These are phyloP conservation scores for Amorphotheca resinae DNA, from an alignment of 495 filamentous ascomycete genomes.

Conservation along the genomic window DNA sequence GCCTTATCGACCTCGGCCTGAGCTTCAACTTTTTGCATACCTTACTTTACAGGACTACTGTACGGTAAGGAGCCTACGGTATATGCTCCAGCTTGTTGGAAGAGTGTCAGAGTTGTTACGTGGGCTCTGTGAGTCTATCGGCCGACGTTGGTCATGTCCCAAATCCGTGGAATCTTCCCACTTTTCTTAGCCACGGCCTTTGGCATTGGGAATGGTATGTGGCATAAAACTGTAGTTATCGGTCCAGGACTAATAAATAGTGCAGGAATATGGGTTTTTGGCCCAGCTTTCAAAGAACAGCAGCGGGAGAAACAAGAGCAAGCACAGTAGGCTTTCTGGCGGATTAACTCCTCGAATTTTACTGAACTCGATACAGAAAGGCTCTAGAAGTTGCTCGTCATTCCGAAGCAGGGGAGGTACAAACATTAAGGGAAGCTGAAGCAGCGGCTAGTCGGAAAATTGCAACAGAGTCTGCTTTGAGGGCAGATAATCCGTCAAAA, in stretches of 20 bases:
- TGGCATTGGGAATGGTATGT: slow-evolving; percentile 19
- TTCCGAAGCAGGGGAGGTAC: background rate
- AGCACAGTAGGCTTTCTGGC: slow-evolving; percentile 1
- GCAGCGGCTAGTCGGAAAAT: slow-evolving; percentile 1
- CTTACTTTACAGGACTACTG: too few species aligned
- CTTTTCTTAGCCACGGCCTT: slow-evolving; percentile 15
- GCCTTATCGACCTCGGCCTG: too few species aligned
- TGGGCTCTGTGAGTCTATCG: too few species aligned
- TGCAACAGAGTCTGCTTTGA: slow-evolving; percentile 6
- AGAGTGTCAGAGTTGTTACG: too few species aligned
- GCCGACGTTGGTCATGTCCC: slow-evolving; percentile 22
- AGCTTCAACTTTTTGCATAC: too few species aligned
- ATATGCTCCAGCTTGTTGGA: too few species aligned
- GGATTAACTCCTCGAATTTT: background rate
- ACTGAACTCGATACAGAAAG: slow-evolving; percentile 5
- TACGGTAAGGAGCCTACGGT: too few species aligned
- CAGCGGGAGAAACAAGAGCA: slow-evolving; percentile 20
- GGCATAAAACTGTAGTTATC: background rate
- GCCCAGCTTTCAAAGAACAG: slow-evolving; percentile 27
- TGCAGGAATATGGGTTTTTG: slow-evolving; percentile 33
- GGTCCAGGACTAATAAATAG: background rate
- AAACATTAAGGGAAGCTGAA: slow-evolving; percentile 5
- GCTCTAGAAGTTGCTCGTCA: slow-evolving; percentile 2
- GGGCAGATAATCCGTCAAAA: slow-evolving; percentile 3
- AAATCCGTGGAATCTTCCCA: slow-evolving; percentile 12